Evolutionary conservation across 2,329 filamentous ascomycete species (phyloP), one percentile per base, ranked within the genome.

Genomic region (Emydomyces testavorans): DNA sequence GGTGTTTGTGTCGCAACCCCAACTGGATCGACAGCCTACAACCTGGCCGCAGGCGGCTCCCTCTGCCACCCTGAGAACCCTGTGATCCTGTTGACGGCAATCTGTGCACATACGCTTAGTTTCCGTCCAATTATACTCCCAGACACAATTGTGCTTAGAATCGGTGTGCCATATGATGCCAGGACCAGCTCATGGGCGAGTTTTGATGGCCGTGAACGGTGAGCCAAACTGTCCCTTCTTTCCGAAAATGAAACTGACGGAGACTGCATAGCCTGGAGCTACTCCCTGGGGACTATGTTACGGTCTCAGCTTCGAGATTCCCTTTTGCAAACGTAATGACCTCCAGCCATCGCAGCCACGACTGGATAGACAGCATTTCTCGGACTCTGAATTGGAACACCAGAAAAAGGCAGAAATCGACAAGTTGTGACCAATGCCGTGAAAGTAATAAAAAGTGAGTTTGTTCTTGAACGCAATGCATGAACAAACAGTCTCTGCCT

Each of bases 111-210:
- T 51, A 93, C 85, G 57, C 75, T 98, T 4, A 92, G 84, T 52
- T 98, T 98, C 68, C 78, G 92, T 1, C 92, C 92, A 0, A 72
- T 98, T 0, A 88, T 96, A 3, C 73, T 98, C 85, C 92, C 92
- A 0, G 92, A 98, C 66, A 95, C 90, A 0, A 94, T 96, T 53
- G 90, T 96, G 1, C 72, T 98, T 51, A 80, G 92, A 31, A 76
- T 94, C 15, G 92, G 90, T 8, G 89, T 96, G n/a, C 92, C 92
- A 0, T 96, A 94, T 63, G 83, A 93, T 64, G 86, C 89, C 6
- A 75, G 92, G 42, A 88, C 87, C 3, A 83, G 80, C 56, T 89
- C 84, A 34, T 98, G 92, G 90, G 92, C 89, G n/a, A 94, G 87
- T 65, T 98, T 98, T 62, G 92, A 98, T 65, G 92, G 92, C 1